Base-by-base conservation (phyloP, 140 eudicot species). In the Flaveria floridana region DNA sequence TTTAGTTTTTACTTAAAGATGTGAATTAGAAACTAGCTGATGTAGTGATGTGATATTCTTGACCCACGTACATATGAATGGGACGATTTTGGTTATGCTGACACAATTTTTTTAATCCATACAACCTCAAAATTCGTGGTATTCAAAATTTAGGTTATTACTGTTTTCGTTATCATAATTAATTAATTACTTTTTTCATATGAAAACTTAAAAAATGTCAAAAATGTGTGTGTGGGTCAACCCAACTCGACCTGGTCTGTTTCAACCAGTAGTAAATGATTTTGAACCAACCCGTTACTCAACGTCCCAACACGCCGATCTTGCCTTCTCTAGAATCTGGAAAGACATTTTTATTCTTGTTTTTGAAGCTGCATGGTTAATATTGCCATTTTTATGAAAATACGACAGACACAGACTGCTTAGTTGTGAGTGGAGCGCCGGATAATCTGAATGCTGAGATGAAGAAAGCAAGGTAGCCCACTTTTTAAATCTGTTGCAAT, bases 391-490 rank as follows among this genome's bases (percentile, higher is more conserved):
- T 78, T 71, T 11, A 68, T 80, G 72, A 74, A 39, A 30, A 77
- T 68, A 26, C 75, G 76, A 73, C 88, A 93, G 98, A 83, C 71
- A 90, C 97, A 56, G 85, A 83, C 52, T 87, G 97, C 87, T 83
- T 93, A 73, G 96, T 93, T 77, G 93, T 88, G 19, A 75, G 84
- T 44, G 91, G 87, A 76, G 81, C n/a, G 59, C 81, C 77, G 37
- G 86, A 84, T 80, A 76, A 78, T 47, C 73, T 73, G 82, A 81
- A 89, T 75, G 88, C 91, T 51, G 98, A 90, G 88, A 79, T 82
- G 63, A 88, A 72, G 82, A 93, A 90, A 81, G 98, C 98, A 25
- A 89, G 97, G 98, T 93, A 83, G 77, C 59, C 5, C 19, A 18
- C 50, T 1, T 65, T 66, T 51, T 74, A 14, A 9, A 12, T 65